phyloP scores from a whole-genome alignment of 768 basidiomycete species.

The Mycena pura region DNA sequence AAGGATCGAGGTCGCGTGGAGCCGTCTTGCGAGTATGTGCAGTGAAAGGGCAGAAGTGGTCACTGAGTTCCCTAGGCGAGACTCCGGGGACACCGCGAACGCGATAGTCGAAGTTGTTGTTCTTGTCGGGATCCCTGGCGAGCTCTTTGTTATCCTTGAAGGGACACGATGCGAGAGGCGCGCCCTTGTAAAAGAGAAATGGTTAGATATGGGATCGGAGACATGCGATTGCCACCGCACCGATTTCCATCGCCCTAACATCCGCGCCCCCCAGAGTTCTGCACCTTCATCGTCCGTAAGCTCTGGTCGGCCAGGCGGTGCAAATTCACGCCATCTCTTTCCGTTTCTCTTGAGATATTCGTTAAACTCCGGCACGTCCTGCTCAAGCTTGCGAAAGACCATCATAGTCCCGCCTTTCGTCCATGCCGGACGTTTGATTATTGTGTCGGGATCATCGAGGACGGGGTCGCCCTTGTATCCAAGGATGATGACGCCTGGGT shows the following conservation, averaged over 20 bases:
- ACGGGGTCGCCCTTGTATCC: slow-evolving; percentile 42
- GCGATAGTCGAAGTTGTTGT: slow-evolving; percentile 42
- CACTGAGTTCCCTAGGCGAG: not conserved
- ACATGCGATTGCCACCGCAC: no score
- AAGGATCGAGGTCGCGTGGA: slow-evolving; percentile 35
- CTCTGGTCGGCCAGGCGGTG: slow-evolving; percentile 11
- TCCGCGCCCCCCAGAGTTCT: slow-evolving; percentile 36
- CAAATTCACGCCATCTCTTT: not conserved
- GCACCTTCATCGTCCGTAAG: slow-evolving; percentile 27
- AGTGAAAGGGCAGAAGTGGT: slow-evolving; percentile 41
- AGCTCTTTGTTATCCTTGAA: slow-evolving; percentile 36
- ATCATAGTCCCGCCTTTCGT: slow-evolving; percentile 43
- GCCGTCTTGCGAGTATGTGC: slow-evolving; percentile 40
- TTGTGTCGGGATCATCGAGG: slow-evolving; percentile 10
- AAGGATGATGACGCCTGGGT: slow-evolving; percentile 40
- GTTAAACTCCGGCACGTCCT: slow-evolving; percentile 37
- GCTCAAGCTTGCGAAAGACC: slow-evolving; percentile 43
- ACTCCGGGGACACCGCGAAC: slow-evolving; percentile 10
- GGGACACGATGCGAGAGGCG: slow-evolving; percentile 38
- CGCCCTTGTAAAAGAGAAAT: no score
- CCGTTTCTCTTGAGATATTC: slow-evolving; percentile 20
- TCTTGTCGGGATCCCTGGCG: slow-evolving; percentile 29
- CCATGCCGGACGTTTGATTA: slow-evolving; percentile 34
- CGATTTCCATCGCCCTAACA: slow-evolving; percentile 39
- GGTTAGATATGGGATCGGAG: no score